Conservation (phyloP, 2,329 filamentous ascomycete genomes). For the Zasmidium citrigriseum region DNA sequence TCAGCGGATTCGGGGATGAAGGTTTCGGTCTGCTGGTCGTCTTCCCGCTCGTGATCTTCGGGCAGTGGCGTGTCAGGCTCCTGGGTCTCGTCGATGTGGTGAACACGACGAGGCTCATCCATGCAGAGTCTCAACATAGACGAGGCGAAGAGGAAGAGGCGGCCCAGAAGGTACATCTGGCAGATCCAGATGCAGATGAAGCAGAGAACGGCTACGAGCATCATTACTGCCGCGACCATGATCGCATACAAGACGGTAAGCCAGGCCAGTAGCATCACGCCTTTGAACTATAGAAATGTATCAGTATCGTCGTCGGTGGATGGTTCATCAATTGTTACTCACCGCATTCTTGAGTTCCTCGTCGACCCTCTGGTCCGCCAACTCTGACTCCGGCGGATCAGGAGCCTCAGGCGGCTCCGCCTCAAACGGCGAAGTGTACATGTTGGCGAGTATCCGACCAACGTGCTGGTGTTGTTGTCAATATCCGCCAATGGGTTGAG, state of each 20-base stretch:
- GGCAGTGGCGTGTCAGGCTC: not conserved
- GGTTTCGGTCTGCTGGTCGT: no score
- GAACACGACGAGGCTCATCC: not conserved
- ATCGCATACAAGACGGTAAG: constrained; percentile 12
- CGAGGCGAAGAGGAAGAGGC: constrained; percentile 11
- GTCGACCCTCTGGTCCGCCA: constrained; percentile 1
- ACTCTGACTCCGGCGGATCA: constrained; percentile 1
- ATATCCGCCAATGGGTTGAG: not conserved
- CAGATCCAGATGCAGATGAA: constrained; percentile 18
- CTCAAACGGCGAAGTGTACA: constrained; percentile 16
- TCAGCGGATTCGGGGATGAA: no score
- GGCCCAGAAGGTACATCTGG: constrained; percentile 17
- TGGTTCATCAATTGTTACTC: not conserved
- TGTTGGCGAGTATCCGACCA: constrained; percentile 1
- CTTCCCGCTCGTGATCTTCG: no score
- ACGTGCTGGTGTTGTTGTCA: not conserved
- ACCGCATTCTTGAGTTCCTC: constrained; percentile 12
- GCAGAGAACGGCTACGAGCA: constrained; percentile 12
- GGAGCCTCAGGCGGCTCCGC: not conserved
- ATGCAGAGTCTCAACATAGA: constrained; percentile 11
- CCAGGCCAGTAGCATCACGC: constrained; percentile 10
- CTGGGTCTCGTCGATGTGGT: not conserved
- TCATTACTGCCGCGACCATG: constrained; percentile 12
- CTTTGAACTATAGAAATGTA: constrained; percentile 12
- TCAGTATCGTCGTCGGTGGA: not conserved